Evolutionary conservation across 441 rosid species (phyloP).

Genomic region (Francoa sonchifolia): DNA sequence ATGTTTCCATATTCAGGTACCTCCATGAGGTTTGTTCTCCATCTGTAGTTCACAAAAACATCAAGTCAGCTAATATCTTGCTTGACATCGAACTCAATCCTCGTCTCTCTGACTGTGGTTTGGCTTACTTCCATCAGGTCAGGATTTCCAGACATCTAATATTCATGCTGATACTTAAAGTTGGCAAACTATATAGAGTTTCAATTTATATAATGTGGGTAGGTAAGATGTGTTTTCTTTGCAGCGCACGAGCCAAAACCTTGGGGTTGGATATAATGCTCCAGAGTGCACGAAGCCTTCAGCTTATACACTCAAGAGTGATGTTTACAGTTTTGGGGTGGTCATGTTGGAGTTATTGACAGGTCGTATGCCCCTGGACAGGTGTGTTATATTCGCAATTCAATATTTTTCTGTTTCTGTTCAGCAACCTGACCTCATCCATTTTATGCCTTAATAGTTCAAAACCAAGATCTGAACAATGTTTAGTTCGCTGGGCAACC

Average conservation of each 20-base stretch:
- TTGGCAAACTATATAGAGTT: no score
- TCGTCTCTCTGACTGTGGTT: constrained; percentile 66
- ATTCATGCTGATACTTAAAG: no score
- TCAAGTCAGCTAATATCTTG: constrained; percentile 86
- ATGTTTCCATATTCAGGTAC: constrained; percentile 39
- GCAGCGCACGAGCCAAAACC: constrained; percentile 78
- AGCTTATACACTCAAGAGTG: constrained; percentile 81
- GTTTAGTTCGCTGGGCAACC: constrained; percentile 74
- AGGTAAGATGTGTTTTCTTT: constrained; percentile 1
- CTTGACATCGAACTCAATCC: constrained; percentile 79
- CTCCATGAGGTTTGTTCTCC: constrained; percentile 89
- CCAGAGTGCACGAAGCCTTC: constrained; percentile 74
- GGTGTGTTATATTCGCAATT: constrained; percentile 15
- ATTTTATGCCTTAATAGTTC: constrained; percentile 32
- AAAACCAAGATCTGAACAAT: constrained; percentile 59
- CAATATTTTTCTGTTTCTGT: background rate
- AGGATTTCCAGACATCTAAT: constrained; percentile 8
- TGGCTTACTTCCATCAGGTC: constrained; percentile 64
- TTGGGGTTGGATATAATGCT: constrained; percentile 83
- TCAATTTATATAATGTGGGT: background rate
- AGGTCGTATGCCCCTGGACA: constrained; percentile 79
- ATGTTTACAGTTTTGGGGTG: constrained; percentile 84
- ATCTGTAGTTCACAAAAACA: constrained; percentile 74
- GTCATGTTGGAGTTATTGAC: constrained; percentile 87
- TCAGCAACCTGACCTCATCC: background rate